Percentiles rank a stretch among this genome's conserved stretches.
Evolutionary conservation across 2,329 filamentous ascomycete species (phyloP).

Genomic region (Aspergillus sp.): DNA sequence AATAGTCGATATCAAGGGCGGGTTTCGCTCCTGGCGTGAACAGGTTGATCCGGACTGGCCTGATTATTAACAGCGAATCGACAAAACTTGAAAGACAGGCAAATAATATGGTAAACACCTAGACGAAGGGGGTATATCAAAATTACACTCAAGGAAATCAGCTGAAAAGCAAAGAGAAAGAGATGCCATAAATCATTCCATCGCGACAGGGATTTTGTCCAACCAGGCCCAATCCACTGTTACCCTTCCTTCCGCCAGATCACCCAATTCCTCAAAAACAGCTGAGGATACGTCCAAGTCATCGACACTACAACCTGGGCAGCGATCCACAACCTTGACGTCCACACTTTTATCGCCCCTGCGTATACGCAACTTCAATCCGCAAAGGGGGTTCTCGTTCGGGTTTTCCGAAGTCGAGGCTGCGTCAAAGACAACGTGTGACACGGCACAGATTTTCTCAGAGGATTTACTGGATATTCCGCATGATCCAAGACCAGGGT

Average conservation of each 20-base stretch:
- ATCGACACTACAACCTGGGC: constrained; percentile 50
- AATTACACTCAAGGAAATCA: constrained; percentile 1
- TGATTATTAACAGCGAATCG: constrained; percentile 31
- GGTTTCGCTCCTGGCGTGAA: constrained; percentile 43
- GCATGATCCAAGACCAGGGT: constrained; percentile 67
- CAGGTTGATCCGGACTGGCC: constrained; percentile 44
- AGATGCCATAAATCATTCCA: background rate
- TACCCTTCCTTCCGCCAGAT: constrained; percentile 49
- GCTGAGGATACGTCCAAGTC: constrained; percentile 53
- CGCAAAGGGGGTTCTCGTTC: constrained; percentile 69
- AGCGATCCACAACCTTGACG: constrained; percentile 69
- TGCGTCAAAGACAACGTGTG: constrained; percentile 66
- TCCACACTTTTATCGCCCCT: constrained; percentile 57
- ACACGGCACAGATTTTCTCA: constrained; percentile 67
- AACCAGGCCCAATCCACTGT: constrained; percentile 54
- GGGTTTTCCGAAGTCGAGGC: constrained; percentile 52
- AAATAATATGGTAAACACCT: background rate
- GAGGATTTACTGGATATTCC: constrained; percentile 55
- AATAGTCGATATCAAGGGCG: constrained; percentile 44
- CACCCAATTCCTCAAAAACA: constrained; percentile 50
- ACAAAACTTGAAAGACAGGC: background rate
- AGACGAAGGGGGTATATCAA: constrained; percentile 6
- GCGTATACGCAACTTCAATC: constrained; percentile 62
- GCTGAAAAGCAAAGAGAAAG: background rate
- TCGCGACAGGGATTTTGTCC: constrained; percentile 33